Evolutionary conservation across 2,329 filamentous ascomycete species (phyloP).

Genomic region (Nemania serpens): DNA sequence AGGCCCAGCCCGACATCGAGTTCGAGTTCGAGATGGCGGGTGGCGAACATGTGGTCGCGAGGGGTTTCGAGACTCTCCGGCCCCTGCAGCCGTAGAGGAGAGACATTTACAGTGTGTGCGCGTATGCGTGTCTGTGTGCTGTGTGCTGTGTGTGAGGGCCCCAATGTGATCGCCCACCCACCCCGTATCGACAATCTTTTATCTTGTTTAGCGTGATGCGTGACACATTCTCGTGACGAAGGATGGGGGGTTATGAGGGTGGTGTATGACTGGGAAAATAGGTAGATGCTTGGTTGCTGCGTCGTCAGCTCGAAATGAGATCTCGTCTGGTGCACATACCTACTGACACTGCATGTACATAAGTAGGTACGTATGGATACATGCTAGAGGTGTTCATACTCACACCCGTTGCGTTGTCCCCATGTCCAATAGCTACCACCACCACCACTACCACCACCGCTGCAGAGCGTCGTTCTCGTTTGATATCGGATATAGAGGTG

Average conservation of each 20-base stretch:
- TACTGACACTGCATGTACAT: background rate
- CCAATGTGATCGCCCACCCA: slow-evolving; percentile 2
- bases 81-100: slow-evolving; percentile 23
- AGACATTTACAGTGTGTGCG: background rate
- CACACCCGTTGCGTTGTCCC: background rate
- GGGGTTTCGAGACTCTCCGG: slow-evolving; percentile 37
- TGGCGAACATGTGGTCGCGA: slow-evolving; percentile 40
- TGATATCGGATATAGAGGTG: background rate
- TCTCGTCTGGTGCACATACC: background rate
- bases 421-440: too few species aligned
- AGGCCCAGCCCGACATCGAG: slow-evolving; percentile 43
- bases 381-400: slow-evolving; percentile 5
- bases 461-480: too few species aligned
- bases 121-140: background rate
- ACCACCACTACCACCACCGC: too few species aligned
- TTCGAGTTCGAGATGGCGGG: slow-evolving; percentile 41
- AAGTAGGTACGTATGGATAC: background rate
- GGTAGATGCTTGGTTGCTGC: background rate
- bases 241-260: background rate
- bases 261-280: background rate
- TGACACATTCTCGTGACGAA: slow-evolving; percentile 20
- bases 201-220: background rate
- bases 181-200: background rate
- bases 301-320: slow-evolving; percentile 6
- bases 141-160: background rate